Base-by-base conservation (phyloP, 2,329 filamentous ascomycete species). In the Dactylonectria estremocensis region DNA sequence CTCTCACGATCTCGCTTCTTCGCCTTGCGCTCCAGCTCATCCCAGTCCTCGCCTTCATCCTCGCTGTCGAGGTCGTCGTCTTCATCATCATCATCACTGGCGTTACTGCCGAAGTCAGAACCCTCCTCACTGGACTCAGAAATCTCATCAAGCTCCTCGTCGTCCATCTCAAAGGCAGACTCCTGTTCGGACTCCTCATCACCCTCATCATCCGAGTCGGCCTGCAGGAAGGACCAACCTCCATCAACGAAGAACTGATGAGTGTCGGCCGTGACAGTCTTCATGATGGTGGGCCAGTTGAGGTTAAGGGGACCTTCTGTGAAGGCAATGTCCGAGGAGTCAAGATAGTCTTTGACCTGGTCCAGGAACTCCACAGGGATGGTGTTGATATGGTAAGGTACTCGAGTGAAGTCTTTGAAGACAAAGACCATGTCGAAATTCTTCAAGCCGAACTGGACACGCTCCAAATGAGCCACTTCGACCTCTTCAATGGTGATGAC, bases 221-320 rank as follows among this genome's bases (percentile, higher is more conserved):
- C 92, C 61, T 92, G 91, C 66, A 99, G 81, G 88, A 99, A 98
- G 2, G 90, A 92, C 96, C 96, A 99, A 52, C 96, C 96, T 35
- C 97, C 96, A 71, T 98, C 95, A 4, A 88, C 90, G 81, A 98
- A 99, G 89, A 99, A 99, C 74, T 92, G 90, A 79, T 99, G 95
- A 2, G 96, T 94, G 79, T 99, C 95, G 40, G 93, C 91, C 20
- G 93, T 95, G 28, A 99, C 95, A 0, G 96, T 99, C 88, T 99
- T 99, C 95, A 99, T 99, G 79, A 99, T 99, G 16, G 95, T 97
- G 11, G 93, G 93, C 96, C 96, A 99, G 87, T 98, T 98, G 64
- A 99, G 88, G 84, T 99, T 99, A 74, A 99, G 90, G 1, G 95
- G 96, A 64, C 96, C 96, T 82, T 99, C 97, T 13, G 91, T 93